Evolutionary conservation across 2,329 filamentous ascomycete genomes (phyloP).

Genomic region (Aspergillus proliferans): DNA sequence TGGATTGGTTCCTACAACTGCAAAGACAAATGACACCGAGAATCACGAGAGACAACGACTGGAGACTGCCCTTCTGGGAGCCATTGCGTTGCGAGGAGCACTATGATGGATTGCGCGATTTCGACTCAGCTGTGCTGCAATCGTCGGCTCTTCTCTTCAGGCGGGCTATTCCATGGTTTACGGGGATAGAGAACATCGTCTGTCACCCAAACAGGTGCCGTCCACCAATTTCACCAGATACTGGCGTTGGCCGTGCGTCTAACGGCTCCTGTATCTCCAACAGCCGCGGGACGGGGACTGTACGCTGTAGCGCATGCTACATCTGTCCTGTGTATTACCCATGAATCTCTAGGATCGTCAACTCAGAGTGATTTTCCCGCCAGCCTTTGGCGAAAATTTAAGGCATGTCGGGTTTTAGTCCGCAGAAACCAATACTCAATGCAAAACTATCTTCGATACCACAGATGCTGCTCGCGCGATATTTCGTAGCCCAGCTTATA

Average conservation of each 20-base stretch:
- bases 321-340: no score
- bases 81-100: constrained; percentile 69
- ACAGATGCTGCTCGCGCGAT: no score
- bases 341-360: no score
- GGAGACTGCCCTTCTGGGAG: constrained; percentile 64
- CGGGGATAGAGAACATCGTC: background rate
- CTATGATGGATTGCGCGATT: constrained; percentile 22
- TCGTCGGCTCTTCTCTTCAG: background rate
- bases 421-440: no score
- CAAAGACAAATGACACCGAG: constrained; percentile 16
- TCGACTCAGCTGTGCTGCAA: background rate
- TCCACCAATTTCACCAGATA: background rate
- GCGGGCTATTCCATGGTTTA: background rate
- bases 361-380: no score
- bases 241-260: background rate
- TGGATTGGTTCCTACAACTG: constrained; percentile 41
- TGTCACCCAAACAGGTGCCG: background rate
- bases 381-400: no score
- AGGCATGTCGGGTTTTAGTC: no score
- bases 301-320: no score
- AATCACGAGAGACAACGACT: constrained; percentile 34
- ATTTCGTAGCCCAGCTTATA: no score
- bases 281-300: no score
- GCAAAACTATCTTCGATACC: no score
- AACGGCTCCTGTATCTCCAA: no score